Base-by-base conservation (phyloP, 2,329 filamentous ascomycete species). In the Apiospora malaysiana region DNA sequence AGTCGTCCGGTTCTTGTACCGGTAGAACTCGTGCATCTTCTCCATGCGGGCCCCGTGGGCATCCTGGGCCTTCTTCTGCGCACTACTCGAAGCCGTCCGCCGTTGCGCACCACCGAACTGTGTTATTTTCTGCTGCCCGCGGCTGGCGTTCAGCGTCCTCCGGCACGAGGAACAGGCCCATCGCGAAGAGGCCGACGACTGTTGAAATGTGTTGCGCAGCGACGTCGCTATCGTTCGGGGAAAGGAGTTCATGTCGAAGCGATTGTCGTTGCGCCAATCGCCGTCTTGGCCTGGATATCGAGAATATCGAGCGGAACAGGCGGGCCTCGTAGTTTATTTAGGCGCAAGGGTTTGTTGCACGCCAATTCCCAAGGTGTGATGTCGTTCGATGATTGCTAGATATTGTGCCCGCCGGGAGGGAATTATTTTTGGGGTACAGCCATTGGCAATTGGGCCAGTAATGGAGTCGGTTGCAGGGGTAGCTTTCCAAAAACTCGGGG, bases 1-100 rank as follows among this genome's bases (percentile, higher is more conserved):
- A 10, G 88, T 91, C 10, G 92, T 92, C 73, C 85, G 83, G 76
- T 95, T 95, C 83, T 90, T 92, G 76, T 84, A 82, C 74, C 86
- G 88, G 75, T 93, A 94, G 25, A 90, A 86, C 68, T 86, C 88
- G 40, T 87, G 87, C 80, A 93, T 82, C 75, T 89, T 85, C 59
- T 91, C 89, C 89, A 94, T 93, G 56, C 83, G 85, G 1, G 88
- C 87, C 21, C 83, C 81, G 2, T 45, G 40, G 21, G 43, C 65
- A n/a, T 67, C 65, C 12, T 67, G 65, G 75, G 71, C 73, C 63
- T 72, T 76, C 73, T 68, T 72, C 74, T 77, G 70, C 70, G 79
- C 67, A 68, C 72, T 74, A 71, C 73, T 78, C 71, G 77, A 76
- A 23, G 79, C 69, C 27, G 73, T 67, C 65, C 68, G 66, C 76